Percentiles rank a stretch among this genome's conserved stretches.
Evolutionary conservation across 371 early-diverging fungal species (phyloP).

Genomic region (Parasitella parasitica): DNA sequence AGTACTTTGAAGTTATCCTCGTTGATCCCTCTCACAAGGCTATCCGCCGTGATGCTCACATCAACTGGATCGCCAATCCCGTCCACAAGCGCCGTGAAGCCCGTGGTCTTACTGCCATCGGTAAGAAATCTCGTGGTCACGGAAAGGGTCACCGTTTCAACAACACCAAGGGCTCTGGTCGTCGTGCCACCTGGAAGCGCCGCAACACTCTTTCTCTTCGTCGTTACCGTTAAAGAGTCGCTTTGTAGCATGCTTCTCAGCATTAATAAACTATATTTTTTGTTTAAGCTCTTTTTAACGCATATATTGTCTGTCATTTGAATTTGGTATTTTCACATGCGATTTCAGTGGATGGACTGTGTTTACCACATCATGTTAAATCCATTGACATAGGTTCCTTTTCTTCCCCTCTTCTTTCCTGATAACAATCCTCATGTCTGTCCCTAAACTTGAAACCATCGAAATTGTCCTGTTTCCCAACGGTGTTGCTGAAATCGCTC

Average conservation of each 20-base stretch:
- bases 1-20: slow-evolving; percentile 98
- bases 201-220: slow-evolving; percentile 81
- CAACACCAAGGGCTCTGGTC: slow-evolving; percentile 98
- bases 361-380: neutral
- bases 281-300: slow-evolving; percentile 4
- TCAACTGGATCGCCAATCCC: slow-evolving; percentile 98
- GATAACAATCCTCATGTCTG: neutral
- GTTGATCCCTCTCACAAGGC: slow-evolving; percentile 97
- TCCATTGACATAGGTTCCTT: neutral
- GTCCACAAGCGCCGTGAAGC: slow-evolving; percentile 99
- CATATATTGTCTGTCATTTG: neutral
- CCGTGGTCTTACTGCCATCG: slow-evolving; percentile 96
- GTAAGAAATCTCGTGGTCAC: slow-evolving; percentile 97
- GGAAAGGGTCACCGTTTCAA: slow-evolving; percentile 98
- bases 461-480: slow-evolving; percentile 49
- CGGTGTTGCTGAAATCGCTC: slow-evolving; percentile 66
- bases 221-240: slow-evolving; percentile 72
- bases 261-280: slow-evolving; percentile 4
- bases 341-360: neutral
- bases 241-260: slow-evolving; percentile 4
- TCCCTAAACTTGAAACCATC: slow-evolving; percentile 52
- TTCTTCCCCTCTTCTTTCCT: neutral
- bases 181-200: slow-evolving; percentile 73
- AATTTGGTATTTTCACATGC: neutral
- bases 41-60: slow-evolving; percentile 96